These are phyloP conservation scores for Penicillium fimorum DNA, from an alignment of 495 filamentous ascomycete genomes.

Conservation along the genomic window DNA sequence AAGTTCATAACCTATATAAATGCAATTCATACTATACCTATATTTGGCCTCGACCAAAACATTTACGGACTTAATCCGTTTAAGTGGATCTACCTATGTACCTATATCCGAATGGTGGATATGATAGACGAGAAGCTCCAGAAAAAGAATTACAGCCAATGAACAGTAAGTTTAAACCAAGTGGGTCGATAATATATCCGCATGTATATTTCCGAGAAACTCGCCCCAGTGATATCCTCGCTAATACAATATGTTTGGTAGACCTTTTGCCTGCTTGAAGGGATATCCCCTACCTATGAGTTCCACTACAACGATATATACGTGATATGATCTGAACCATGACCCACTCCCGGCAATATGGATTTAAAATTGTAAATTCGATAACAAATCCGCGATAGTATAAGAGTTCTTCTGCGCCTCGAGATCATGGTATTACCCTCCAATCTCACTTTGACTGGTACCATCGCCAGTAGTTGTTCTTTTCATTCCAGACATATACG, in stretches of 20 bases:
- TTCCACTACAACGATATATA: neutral
- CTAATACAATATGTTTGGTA: neutral
- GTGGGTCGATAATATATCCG: slow-evolving; percentile 1
- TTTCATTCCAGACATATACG: neutral
- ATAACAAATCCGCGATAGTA: slow-evolving; percentile 4
- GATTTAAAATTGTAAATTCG: slow-evolving; percentile 13
- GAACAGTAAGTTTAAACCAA: neutral
- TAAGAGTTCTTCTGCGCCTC: slow-evolving; percentile 1
- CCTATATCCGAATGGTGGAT: slow-evolving; percentile 8
- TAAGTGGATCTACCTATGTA: neutral
- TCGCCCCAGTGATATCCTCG: neutral
- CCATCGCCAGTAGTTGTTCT: neutral
- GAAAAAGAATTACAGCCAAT: neutral
- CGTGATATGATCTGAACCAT: neutral
- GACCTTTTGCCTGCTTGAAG: neutral
- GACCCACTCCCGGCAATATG: slow-evolving; percentile 21
- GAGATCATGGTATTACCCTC: neutral
- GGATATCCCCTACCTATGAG: neutral
- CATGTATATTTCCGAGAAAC: neutral
- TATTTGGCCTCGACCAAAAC: neutral
- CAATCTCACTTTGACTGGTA: neutral
- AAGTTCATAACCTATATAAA: neutral
- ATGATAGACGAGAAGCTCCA: neutral
- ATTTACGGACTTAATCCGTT: neutral
- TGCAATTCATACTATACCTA: neutral